Evolutionary conservation across 768 basidiomycete genomes (phyloP), one percentile per base, ranked within the genome.

Genomic region (Daedaleopsis sinensis): DNA sequence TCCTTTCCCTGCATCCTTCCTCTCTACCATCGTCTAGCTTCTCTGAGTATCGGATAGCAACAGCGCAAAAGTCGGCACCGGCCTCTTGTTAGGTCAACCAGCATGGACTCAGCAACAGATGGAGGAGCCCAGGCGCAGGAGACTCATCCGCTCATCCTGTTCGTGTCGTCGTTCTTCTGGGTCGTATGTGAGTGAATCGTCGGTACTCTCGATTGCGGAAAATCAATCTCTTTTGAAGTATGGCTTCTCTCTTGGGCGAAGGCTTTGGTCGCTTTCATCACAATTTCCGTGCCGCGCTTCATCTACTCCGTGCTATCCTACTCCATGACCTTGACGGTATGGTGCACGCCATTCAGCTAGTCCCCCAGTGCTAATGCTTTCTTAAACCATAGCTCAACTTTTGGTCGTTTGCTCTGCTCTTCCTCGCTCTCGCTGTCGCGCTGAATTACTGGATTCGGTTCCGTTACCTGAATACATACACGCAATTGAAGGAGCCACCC

Each of bases 381-480:
- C 27, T 3, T 32, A 19, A 47, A 61, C 50, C 24, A n/a, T 72
- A 96, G 87, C 84, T 98, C 49, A 93, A 93, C 67, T 97, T 97
- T 74, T 94, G 93, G 83, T 91, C 90, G 46, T 89, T 98, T 65
- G 89, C 90, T 7, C 79, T 90, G 62, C 81, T 96, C 11, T 92
- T 94, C 65, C 76, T 80, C 15, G 78, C 87, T 18, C 86, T 87
- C 4, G 80, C 83, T 2, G 79, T 90, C 50, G 88, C 82, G 8
- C 71, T 93, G 19, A 91, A 92, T 73, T 91, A 95, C 68, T 90
- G 91, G 82, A 88, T 96, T 60, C 88, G 94, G 57, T 90, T 87
- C 72, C 87, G 85, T 57, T 91, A 88, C 73, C 83, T 90, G 67
- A 90, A 90, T 70, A 84, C 83, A 65, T 93, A 89, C 68, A 85